Conservation (phyloP, 108 stramenopile genomes). For the Fragilaria radians region DNA sequence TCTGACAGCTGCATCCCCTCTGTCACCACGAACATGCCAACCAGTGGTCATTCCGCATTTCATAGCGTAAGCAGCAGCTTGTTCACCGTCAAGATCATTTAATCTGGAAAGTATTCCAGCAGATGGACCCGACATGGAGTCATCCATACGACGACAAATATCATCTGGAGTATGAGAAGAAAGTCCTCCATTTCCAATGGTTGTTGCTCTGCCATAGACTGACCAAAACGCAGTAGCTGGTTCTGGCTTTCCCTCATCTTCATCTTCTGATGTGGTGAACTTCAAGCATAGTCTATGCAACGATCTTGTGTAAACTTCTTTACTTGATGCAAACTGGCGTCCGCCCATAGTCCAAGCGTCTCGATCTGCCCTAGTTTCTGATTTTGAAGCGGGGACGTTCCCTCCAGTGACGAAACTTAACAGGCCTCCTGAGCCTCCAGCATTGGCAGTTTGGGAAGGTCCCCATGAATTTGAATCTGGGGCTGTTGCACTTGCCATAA, state of each 20-base stretch:
- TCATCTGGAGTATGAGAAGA: conserved; percentile 68
- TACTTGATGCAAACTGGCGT: conserved; percentile 64
- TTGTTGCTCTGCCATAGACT: conserved; percentile 67
- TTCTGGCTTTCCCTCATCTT: conserved; percentile 89
- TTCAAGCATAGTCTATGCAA: conserved; percentile 81
- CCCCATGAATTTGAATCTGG: conserved; percentile 17
- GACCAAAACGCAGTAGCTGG: conserved; percentile 88
- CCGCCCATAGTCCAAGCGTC: conserved; percentile 71
- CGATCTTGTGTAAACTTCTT: conserved; percentile 80
- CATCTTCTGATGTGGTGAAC: conserved; percentile 89
- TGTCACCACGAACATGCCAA: conserved; percentile 81
- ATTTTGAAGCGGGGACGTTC: conserved; percentile 1
- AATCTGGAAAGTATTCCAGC: conserved; percentile 68
- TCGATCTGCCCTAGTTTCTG: conserved; percentile 21
- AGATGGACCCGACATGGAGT: conserved; percentile 79
- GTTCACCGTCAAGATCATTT: conserved; percentile 71
- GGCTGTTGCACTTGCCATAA: conserved; percentile 19
- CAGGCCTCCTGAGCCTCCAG: conserved; percentile 7
- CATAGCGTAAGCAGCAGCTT: conserved; percentile 62
- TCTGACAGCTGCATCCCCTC: conserved; percentile 83
- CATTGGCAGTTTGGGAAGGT: conserved; percentile 3
- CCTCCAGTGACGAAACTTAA: conserved; percentile 29
- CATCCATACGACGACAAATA: conserved; percentile 87
- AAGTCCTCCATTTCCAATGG: conserved; percentile 80
- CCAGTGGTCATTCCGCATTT: conserved; percentile 78